These are phyloP conservation scores for Macrophomina pseudophaseolina DNA, from an alignment of 2,329 filamentous ascomycete genomes.

Conservation along the genomic window DNA sequence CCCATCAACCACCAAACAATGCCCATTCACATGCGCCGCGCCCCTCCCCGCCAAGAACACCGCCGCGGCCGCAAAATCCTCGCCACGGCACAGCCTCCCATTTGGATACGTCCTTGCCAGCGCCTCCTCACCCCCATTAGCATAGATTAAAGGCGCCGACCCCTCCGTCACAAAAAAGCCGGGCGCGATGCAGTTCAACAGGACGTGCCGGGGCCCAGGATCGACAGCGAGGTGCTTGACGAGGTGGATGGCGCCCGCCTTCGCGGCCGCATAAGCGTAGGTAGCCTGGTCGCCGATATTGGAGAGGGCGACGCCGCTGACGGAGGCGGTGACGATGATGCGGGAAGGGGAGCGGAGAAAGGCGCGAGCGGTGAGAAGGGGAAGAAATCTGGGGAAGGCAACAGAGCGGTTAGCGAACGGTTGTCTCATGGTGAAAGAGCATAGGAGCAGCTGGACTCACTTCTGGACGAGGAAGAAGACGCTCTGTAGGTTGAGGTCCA, in stretches of 20 bases:
- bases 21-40: background rate
- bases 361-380: conserved; percentile 42
- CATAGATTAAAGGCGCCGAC: conserved; percentile 45
- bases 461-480: conserved; percentile 46
- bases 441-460: conserved; percentile 31
- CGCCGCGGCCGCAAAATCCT: conserved; percentile 46
- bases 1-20: conserved; percentile 9
- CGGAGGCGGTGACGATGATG: conserved; percentile 45
- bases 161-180: conserved; percentile 48
- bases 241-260: conserved; percentile 47
- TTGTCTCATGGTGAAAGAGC: too few species aligned
- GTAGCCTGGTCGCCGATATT: conserved; percentile 46
- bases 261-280: conserved; percentile 48
- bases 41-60: conserved; percentile 34
- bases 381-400: conserved; percentile 36
- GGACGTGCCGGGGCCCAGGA: conserved; percentile 46
- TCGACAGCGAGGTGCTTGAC: conserved; percentile 47
- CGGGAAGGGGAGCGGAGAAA: conserved; percentile 42
- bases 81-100: conserved; percentile 39
- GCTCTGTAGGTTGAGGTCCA: conserved; percentile 48
- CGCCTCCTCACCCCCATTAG: conserved; percentile 49
- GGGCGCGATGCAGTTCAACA: conserved; percentile 46
- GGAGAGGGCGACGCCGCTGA: conserved; percentile 43
- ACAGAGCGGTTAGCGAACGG: too few species aligned
- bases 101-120: conserved; percentile 40